These are phyloP conservation scores for Monosporascus sp. DNA, from an alignment of 2,329 filamentous ascomycete genomes.

Conservation along the genomic window DNA sequence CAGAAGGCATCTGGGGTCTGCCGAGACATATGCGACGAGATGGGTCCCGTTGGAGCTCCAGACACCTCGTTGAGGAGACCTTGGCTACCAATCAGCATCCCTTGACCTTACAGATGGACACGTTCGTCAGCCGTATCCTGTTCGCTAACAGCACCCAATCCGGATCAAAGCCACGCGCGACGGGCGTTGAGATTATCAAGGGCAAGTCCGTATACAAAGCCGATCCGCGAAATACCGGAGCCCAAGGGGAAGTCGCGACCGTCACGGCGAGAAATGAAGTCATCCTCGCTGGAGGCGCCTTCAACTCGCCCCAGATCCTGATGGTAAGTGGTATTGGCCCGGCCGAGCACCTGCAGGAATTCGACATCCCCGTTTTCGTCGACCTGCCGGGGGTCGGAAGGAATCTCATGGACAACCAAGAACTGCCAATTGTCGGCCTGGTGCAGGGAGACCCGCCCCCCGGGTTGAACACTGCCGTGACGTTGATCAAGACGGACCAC, in stretches of 20 bases:
- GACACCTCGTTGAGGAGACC: slow-evolving; percentile 42
- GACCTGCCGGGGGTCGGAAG: slow-evolving; percentile 42
- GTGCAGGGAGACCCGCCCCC: slow-evolving; percentile 1
- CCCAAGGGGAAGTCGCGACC: slow-evolving; percentile 16
- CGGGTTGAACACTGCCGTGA: neutral
- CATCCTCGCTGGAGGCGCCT: slow-evolving; percentile 40
- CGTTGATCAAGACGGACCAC: neutral
- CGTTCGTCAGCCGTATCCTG: slow-evolving; percentile 11
- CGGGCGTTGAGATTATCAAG: slow-evolving; percentile 13
- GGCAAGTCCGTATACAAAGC: slow-evolving; percentile 24
- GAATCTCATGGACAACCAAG: slow-evolving; percentile 39
- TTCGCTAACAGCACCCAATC: slow-evolving; percentile 4
- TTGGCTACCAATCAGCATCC: slow-evolving; percentile 37
- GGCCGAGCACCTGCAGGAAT: slow-evolving; percentile 28
- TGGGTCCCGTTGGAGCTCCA: slow-evolving; percentile 32
- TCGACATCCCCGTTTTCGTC: slow-evolving; percentile 36
- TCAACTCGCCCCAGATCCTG: slow-evolving; percentile 44
- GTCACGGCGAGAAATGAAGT: slow-evolving; percentile 33
- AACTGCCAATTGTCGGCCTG: slow-evolving; percentile 25
- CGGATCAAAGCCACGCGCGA: slow-evolving; percentile 5
- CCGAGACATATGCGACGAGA: slow-evolving; percentile 9
- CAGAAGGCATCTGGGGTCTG: slow-evolving; percentile 10
- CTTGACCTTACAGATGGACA: slow-evolving; percentile 26
- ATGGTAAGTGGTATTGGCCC: slow-evolving; percentile 43
- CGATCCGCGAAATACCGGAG: slow-evolving; percentile 18